phyloP scores from a whole-genome alignment of 257 asterid genomes.

The Nemophila menziesii region DNA sequence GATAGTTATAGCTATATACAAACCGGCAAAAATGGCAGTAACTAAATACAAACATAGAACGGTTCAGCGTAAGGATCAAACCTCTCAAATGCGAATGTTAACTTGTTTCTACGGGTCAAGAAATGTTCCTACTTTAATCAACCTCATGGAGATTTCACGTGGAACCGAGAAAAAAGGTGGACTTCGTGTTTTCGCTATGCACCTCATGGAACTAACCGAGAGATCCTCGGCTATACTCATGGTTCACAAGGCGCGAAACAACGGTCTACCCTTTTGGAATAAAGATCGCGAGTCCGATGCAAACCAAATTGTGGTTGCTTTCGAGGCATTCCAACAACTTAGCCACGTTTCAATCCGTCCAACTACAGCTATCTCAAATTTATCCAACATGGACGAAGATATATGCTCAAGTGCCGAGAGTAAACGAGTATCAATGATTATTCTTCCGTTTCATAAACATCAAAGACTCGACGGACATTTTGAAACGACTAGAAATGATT shows the following conservation, averaged over 20 bases:
- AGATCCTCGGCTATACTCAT: constrained; percentile 43
- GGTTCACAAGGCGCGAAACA: constrained; percentile 27
- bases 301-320: constrained; percentile 16
- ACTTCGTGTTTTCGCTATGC: constrained; percentile 37
- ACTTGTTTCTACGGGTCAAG: constrained; percentile 38
- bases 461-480: constrained; percentile 35
- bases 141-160: constrained; percentile 31
- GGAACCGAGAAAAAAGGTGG: constrained; percentile 20
- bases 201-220: constrained; percentile 41
- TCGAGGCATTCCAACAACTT: constrained; percentile 10
- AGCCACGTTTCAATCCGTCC: constrained; percentile 18
- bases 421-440: constrained; percentile 16
- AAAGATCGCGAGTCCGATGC: constrained; percentile 9
- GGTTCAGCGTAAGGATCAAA: constrained; percentile 16
- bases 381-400: constrained; percentile 26
- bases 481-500: constrained; percentile 30
- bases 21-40: constrained; percentile 17
- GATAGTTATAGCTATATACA: constrained; percentile 40
- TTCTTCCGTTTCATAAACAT: constrained; percentile 24
- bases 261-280: constrained; percentile 28
- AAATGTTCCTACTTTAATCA: constrained; percentile 30
- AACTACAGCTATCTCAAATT: constrained; percentile 19
- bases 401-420: constrained; percentile 25
- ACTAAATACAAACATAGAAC: constrained; percentile 11
- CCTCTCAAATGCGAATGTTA: constrained; percentile 23